Conservation (phyloP, 2,329 filamentous ascomycete genomes). For the Neonectria punicea region DNA sequence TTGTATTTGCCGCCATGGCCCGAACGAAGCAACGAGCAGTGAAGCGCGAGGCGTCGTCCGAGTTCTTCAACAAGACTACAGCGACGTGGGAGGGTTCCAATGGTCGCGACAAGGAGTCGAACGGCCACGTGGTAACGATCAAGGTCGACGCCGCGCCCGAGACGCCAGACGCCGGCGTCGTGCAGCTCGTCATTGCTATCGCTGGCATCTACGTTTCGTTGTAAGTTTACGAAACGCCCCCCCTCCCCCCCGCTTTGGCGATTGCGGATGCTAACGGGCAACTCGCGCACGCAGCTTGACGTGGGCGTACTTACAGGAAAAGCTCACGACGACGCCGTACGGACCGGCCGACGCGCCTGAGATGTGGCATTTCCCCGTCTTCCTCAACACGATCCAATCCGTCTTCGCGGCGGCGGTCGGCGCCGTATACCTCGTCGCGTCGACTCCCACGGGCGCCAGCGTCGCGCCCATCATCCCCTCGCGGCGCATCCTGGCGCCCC, state of each 20-base stretch:
- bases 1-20: conserved; percentile 64
- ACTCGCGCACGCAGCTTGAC: conserved; percentile 75
- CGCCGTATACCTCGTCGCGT: conserved; percentile 79
- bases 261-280: conserved; percentile 10
- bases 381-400: conserved; percentile 96
- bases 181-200: conserved; percentile 88
- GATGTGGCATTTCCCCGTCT: conserved; percentile 92
- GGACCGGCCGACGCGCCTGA: conserved; percentile 71
- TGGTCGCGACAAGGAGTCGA: conserved; percentile 41
- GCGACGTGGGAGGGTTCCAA: conserved; percentile 49
- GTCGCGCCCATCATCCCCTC: conserved; percentile 80
- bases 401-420: conserved; percentile 86
- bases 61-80: conserved; percentile 66
- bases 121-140: conserved; percentile 40
- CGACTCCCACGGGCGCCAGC: conserved; percentile 59
- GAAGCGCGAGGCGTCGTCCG: conserved; percentile 73
- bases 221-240: conserved; percentile 61
- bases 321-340: conserved; percentile 93
- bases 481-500: conserved; percentile 76
- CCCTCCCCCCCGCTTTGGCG: background rate
- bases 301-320: conserved; percentile 97
- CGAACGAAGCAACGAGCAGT: conserved; percentile 76
- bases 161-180: conserved; percentile 67
- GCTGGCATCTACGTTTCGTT: conserved; percentile 97
- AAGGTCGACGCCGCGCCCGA: conserved; percentile 43